Evolutionary conservation across 805 yeast genomes (phyloP).

Genomic region (Candida nemodendra): DNA sequence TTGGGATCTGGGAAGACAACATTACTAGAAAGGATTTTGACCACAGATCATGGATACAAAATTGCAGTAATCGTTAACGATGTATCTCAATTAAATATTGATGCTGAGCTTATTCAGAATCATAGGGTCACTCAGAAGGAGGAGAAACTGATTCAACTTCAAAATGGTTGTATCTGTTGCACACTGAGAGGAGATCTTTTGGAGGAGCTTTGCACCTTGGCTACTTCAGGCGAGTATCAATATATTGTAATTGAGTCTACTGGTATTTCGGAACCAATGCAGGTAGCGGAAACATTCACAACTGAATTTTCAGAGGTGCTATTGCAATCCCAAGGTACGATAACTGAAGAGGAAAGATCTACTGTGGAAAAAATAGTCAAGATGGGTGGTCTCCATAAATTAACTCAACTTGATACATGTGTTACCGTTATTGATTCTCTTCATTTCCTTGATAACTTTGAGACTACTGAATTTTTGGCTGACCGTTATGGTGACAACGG

Average conservation of each 20-base stretch:
- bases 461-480: slow-evolving; percentile 41
- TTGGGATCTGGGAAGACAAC: slow-evolving; percentile 49
- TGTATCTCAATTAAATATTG: slow-evolving; percentile 41
- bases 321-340: slow-evolving; percentile 14
- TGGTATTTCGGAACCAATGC: slow-evolving; percentile 50
- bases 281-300: slow-evolving; percentile 49
- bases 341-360: slow-evolving; percentile 10
- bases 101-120: slow-evolving; percentile 39
- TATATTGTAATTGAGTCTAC: slow-evolving; percentile 47
- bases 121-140: slow-evolving; percentile 41
- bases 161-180: slow-evolving; percentile 50
- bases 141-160: slow-evolving; percentile 44
- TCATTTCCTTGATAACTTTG: slow-evolving; percentile 41
- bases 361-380: slow-evolving; percentile 29
- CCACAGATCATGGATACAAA: slow-evolving; percentile 38
- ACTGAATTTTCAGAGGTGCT: slow-evolving; percentile 39
- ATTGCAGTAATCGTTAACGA: slow-evolving; percentile 49
- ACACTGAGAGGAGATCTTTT: slow-evolving; percentile 46
- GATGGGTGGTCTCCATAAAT: slow-evolving; percentile 40
- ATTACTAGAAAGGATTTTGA: slow-evolving; percentile 41
- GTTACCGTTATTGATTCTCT: slow-evolving; percentile 46
- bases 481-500: slow-evolving; percentile 41
- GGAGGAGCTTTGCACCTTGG: slow-evolving; percentile 40
- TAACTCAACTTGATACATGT: slow-evolving; percentile 43
- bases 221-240: slow-evolving; percentile 36